A percentile compares a stretch with the other conserved stretches of the same genome.
Evolutionary conservation across 1,139 yeast genomes (phyloP).

Genomic region (Nakaseomyces glabratus): DNA sequence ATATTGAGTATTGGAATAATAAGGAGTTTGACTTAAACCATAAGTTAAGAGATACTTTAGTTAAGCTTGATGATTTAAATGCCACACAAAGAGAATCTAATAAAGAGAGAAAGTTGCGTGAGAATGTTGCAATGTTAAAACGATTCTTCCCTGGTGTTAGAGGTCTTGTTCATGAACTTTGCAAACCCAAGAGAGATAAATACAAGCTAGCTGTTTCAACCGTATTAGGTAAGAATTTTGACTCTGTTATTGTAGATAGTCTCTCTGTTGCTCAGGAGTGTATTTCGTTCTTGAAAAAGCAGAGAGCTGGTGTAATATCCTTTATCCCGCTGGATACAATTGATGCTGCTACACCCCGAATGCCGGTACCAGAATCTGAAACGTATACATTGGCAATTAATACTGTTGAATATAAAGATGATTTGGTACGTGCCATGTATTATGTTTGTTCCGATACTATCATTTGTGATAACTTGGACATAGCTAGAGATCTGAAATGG

Average conservation of each 20-base stretch:
- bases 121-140: conserved; percentile 58
- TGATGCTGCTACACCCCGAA: conserved; percentile 41
- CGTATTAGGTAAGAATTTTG: conserved; percentile 68
- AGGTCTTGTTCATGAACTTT: conserved; percentile 72
- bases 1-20: conserved; percentile 31
- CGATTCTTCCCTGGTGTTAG: conserved; percentile 72
- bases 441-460: conserved; percentile 75
- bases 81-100: conserved; percentile 71
- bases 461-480: conserved; percentile 61
- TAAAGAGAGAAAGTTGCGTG: conserved; percentile 59
- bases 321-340: conserved; percentile 85
- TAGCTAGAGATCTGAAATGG: conserved; percentile 74
- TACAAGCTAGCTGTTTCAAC: conserved; percentile 74
- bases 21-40: conserved; percentile 45
- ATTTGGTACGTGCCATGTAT: conserved; percentile 67
- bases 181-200: conserved; percentile 67
- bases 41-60: conserved; percentile 53
- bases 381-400: conserved; percentile 44
- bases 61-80: conserved; percentile 59
- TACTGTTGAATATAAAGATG: conserved; percentile 59
- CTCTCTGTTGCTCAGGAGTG: conserved; percentile 72
- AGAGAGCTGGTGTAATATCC: conserved; percentile 75
- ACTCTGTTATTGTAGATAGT: conserved; percentile 76
- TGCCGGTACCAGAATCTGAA: conserved; percentile 19
- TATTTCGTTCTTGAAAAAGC: conserved; percentile 73